Percentiles rank a stretch among this genome's conserved stretches.
phyloP scores from a whole-genome alignment of 805 yeast genomes.

The Kregervanrija fluxuum region DNA sequence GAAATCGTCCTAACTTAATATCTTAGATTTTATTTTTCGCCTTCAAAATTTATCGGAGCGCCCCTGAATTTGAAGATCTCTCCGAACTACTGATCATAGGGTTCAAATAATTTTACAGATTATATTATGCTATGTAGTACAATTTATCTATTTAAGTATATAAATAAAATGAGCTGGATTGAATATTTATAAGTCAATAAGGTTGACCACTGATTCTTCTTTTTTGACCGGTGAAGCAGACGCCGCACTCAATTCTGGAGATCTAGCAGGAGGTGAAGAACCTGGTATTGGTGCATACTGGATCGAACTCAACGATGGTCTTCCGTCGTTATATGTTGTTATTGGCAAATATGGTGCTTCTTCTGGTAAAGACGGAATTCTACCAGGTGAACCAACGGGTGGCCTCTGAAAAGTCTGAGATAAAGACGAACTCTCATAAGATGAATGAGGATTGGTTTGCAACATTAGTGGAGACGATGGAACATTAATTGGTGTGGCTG shows the following conservation, averaged over 20 bases:
- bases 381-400: constrained; percentile 1
- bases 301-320: neutral
- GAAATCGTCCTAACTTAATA: too few species aligned
- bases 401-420: neutral
- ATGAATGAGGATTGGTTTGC: constrained; percentile 1
- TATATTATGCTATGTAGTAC: neutral
- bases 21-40: too few species aligned
- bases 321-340: neutral
- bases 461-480: too few species aligned
- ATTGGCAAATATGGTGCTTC: neutral
- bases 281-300: constrained; percentile 1
- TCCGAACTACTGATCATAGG: neutral
- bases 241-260: neutral
- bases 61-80: too few species aligned
- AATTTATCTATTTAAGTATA: too few species aligned
- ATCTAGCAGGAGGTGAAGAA: neutral
- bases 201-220: constrained; percentile 8
- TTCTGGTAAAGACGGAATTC: neutral
- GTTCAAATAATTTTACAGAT: neutral
- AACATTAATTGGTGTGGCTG: too few species aligned
- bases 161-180: too few species aligned
- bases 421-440: neutral
- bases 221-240: constrained; percentile 1
- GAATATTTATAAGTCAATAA: constrained; percentile 7
- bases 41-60: too few species aligned